Evolutionary conservation across 192 early-diverging fungal genomes (phyloP), one percentile per base, ranked within the genome.

Genomic region (Kickxella alabastrina): DNA sequence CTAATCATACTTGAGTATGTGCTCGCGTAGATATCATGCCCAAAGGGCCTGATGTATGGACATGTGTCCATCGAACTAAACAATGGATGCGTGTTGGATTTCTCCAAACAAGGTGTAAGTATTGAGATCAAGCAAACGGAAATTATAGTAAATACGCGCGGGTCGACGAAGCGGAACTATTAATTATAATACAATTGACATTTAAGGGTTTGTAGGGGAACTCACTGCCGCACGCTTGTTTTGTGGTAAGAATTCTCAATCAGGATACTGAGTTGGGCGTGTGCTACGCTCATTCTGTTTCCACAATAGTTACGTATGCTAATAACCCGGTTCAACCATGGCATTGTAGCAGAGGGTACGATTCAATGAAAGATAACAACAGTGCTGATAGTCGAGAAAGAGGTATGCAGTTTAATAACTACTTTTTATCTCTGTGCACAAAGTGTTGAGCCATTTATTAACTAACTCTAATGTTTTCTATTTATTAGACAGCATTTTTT

Each of bases 31-130:
- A 54, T 73, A 7, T 40, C 69, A 0, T 61, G 62, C 39, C 69
- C 69, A 18, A 73, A 65, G 27, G 69, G 69, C 1, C 37, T 64
- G 18, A 57, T 73, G 45, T 44, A 48, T 45, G 69, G 69, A 8
- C 37, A 45, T 15, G 21, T 65, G 10, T 52, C 53, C 3, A 14
- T 73, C 18, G 69, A 65, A 21, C 54, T 73, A 10, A 43, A 21
- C 17, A 41, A 65, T 22, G 69, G 69, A 4, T 28, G 36, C 15
- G n/a, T 10, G 4, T 10, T 57, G 6, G 56, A 61, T 14, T 73
- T 46, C 34, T 57, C 56, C 3, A 31, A 10, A 3, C 29, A 39
- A 10, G 52, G 37, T 31, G 69, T 65, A 65, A 49, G 69, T 26
- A 10, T 25, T 2, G 10, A 43, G 3, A 25, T 6, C 18, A 12